A percentile compares a stretch with the other conserved stretches of the same genome.
Conservation (phyloP, 2,329 filamentous ascomycete genomes). For the Aspergillus tubingensis region DNA sequence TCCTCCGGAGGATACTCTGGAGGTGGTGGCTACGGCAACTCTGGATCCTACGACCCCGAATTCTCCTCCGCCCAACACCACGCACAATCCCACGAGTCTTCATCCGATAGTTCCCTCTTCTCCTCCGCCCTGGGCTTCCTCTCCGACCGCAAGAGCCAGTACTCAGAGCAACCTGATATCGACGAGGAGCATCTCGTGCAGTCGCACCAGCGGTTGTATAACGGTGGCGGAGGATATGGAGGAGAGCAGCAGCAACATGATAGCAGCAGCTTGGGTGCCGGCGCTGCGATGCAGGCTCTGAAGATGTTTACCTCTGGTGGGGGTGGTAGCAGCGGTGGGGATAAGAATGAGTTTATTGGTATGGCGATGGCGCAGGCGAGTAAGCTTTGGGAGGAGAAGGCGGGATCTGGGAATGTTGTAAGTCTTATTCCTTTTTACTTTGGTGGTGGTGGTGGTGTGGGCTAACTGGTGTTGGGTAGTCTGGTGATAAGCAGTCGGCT, state of each 20-base stretch:
- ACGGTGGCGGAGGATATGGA: conserved; percentile 32
- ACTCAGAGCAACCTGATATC: conserved; percentile 51
- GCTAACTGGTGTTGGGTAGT: conserved; percentile 21
- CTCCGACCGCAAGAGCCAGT: conserved; percentile 51
- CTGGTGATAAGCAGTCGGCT: conserved; percentile 76
- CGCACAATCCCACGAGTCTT: conserved; percentile 57
- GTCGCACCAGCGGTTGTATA: conserved; percentile 76
- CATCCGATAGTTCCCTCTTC: conserved; percentile 56
- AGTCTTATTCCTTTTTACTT: conserved; percentile 24
- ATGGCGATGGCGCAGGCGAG: conserved; percentile 86
- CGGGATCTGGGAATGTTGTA: conserved; percentile 56
- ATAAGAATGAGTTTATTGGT: conserved; percentile 78
- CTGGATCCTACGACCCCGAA: conserved; percentile 40
- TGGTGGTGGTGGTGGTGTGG: too few species aligned
- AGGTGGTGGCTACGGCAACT: background rate
- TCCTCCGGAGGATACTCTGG: background rate
- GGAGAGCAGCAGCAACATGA: conserved; percentile 41
- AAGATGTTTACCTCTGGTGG: conserved; percentile 72
- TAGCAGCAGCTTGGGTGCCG: conserved; percentile 43
- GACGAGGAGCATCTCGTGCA: conserved; percentile 68
- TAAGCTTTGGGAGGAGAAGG: conserved; percentile 70
- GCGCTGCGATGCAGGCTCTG: conserved; percentile 60
- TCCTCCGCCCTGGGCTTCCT: conserved; percentile 58
- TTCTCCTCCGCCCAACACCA: conserved; percentile 57
- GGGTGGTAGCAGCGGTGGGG: conserved; percentile 39